Conservation (phyloP, 768 basidiomycete genomes). For the Pholiota microspora region DNA sequence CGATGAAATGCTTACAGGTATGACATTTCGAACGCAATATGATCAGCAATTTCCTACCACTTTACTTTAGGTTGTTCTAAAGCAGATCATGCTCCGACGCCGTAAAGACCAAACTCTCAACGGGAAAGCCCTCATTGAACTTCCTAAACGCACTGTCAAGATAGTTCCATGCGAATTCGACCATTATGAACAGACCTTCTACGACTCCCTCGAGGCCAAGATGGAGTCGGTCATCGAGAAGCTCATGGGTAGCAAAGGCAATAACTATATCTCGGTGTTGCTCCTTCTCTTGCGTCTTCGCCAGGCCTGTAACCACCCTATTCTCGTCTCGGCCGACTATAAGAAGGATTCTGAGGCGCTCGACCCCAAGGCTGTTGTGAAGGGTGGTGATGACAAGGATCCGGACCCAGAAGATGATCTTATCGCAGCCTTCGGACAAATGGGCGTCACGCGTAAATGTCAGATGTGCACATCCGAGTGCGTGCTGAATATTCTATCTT, state of each 20-base stretch:
- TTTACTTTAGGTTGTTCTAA: slow-evolving; percentile 55
- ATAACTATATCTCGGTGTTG: slow-evolving; percentile 69
- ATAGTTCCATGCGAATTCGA: slow-evolving; percentile 80
- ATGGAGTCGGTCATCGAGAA: slow-evolving; percentile 68
- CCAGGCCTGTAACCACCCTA: slow-evolving; percentile 93
- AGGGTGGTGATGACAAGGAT: slow-evolving; percentile 47
- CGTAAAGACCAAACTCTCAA: slow-evolving; percentile 71
- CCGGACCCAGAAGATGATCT: slow-evolving; percentile 68
- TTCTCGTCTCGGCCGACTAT: slow-evolving; percentile 77
- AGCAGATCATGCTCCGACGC: slow-evolving; percentile 86
- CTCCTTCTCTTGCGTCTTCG: slow-evolving; percentile 77
- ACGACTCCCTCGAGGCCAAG: slow-evolving; percentile 65
- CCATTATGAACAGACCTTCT: slow-evolving; percentile 74
- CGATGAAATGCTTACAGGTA: slow-evolving; percentile 81
- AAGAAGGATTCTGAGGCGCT: slow-evolving; percentile 73
- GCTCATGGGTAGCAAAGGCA: slow-evolving; percentile 52
- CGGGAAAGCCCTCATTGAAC: slow-evolving; percentile 78
- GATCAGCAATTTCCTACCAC: not conserved
- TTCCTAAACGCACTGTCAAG: slow-evolving; percentile 73
- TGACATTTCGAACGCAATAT: not conserved
- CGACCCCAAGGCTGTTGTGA: slow-evolving; percentile 56
- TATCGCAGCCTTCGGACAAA: slow-evolving; percentile 64
- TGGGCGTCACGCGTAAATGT: slow-evolving; percentile 74
- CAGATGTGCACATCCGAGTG: slow-evolving; percentile 74
- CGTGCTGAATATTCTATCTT: slow-evolving; percentile 22